These are phyloP conservation scores for Cordyceps tenuipes DNA, from an alignment of 2,329 filamentous ascomycete species.

Conservation along the genomic window DNA sequence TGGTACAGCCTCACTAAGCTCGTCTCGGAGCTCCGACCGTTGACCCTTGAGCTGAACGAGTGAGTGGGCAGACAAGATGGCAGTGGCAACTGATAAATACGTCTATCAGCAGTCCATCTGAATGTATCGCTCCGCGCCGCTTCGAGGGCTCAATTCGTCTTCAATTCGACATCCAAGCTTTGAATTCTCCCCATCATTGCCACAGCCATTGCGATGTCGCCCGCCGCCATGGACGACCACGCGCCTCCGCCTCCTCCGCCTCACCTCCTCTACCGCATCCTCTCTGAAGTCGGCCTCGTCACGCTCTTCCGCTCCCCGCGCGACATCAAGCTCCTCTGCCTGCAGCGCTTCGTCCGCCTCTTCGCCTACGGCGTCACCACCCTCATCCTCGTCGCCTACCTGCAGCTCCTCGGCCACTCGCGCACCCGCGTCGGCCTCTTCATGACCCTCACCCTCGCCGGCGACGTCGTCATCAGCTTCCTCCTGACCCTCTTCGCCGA, in stretches of 20 bases:
- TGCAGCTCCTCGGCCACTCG: slow-evolving; percentile 41
- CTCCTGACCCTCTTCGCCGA: slow-evolving; percentile 52
- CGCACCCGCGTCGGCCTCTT: slow-evolving; percentile 50
- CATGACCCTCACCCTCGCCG: slow-evolving; percentile 56
- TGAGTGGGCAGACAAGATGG: too few species aligned
- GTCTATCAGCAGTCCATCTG: too few species aligned
- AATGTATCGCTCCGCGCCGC: background rate
- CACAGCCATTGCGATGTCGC: background rate
- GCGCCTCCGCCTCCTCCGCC: background rate
- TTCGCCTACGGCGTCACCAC: slow-evolving; percentile 55
- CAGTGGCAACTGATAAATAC: background rate
- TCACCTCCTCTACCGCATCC: background rate
- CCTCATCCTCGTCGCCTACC: slow-evolving; percentile 48
- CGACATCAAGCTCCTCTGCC: slow-evolving; percentile 50
- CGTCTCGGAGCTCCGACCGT: slow-evolving; percentile 7
- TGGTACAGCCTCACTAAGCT: background rate
- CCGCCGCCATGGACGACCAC: background rate
- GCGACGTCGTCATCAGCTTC: slow-evolving; percentile 52
- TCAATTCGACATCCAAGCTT: background rate
- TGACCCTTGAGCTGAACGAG: too few species aligned
- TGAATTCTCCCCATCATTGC: background rate
- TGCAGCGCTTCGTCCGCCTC: slow-evolving; percentile 52
- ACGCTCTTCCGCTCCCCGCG: slow-evolving; percentile 13
- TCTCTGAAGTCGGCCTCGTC: slow-evolving; percentile 3
- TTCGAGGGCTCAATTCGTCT: background rate